Percentiles rank a stretch among this genome's conserved stretches.
These are phyloP conservation scores for Ogataea corticis DNA, from an alignment of 805 yeast genomes.

Conservation along the genomic window DNA sequence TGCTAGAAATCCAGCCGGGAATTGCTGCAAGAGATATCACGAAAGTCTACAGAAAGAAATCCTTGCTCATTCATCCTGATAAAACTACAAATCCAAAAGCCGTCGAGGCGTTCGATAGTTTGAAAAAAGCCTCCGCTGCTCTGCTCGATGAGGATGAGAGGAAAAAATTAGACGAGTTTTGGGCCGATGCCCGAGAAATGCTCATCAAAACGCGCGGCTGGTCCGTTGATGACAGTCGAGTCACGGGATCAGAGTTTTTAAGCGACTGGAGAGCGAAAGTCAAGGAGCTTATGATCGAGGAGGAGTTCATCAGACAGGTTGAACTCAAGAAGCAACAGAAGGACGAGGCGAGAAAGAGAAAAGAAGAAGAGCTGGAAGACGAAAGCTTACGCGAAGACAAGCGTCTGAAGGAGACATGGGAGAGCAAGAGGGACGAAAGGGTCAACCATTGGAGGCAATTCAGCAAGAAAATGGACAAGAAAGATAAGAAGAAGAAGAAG, in stretches of 20 bases:
- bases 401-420: constrained; percentile 54
- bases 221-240: constrained; percentile 39
- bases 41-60: constrained; percentile 54
- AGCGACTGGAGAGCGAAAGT: constrained; percentile 44
- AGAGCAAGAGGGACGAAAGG: constrained; percentile 54
- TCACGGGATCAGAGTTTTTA: constrained; percentile 36
- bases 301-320: constrained; percentile 44
- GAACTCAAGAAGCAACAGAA: constrained; percentile 42
- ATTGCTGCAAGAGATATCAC: constrained; percentile 42
- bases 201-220: constrained; percentile 39
- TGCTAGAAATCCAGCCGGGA: constrained; percentile 49
- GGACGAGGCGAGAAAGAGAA: constrained; percentile 40
- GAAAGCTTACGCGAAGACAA: constrained; percentile 33
- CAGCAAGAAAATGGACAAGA: constrained; percentile 43
- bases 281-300: constrained; percentile 45
- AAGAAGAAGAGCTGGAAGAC: constrained; percentile 34
- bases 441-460: constrained; percentile 62
- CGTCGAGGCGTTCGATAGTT: constrained; percentile 59
- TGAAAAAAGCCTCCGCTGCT: constrained; percentile 54
- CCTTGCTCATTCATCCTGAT: constrained; percentile 70
- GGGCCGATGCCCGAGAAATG: constrained; percentile 43
- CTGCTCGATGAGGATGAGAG: constrained; percentile 41
- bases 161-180: constrained; percentile 42
- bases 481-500: constrained; percentile 47
- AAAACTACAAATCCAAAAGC: constrained; percentile 57